These are phyloP conservation scores for Phytophthora pistaciae DNA, from an alignment of 352 stramenopile genomes.

Conservation along the genomic window DNA sequence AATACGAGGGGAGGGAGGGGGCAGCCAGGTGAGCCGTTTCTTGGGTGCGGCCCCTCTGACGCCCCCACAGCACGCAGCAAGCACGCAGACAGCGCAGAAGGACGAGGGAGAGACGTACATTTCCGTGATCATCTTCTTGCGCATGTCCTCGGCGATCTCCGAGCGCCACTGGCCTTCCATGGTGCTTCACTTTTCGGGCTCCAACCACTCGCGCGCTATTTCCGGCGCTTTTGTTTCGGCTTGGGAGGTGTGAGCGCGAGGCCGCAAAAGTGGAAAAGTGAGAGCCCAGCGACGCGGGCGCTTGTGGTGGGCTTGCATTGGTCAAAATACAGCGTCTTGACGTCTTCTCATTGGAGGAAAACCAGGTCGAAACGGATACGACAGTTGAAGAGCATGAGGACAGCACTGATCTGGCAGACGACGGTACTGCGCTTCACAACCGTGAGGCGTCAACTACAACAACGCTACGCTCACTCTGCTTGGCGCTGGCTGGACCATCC, in stretches of 20 bases:
- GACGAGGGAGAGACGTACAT: constrained; percentile 58
- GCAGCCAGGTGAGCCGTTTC: constrained; percentile 18
- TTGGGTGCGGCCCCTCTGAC: not conserved
- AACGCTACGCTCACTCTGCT: constrained; percentile 24
- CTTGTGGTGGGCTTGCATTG: constrained; percentile 9
- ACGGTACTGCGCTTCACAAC: constrained; percentile 13
- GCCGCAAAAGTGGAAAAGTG: constrained; percentile 59
- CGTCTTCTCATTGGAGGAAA: constrained; percentile 30
- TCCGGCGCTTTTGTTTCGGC: constrained; percentile 12
- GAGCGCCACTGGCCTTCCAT: constrained; percentile 80
- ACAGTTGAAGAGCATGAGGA: constrained; percentile 17
- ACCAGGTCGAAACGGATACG: constrained; percentile 24
- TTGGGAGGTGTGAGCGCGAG: constrained; percentile 25
- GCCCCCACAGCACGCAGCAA: not conserved
- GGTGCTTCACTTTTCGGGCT: constrained; percentile 26
- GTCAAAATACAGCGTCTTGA: constrained; percentile 14
- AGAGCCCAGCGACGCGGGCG: constrained; percentile 7
- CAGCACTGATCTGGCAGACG: constrained; percentile 3
- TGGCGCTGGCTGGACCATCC: constrained; percentile 24
- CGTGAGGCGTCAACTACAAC: constrained; percentile 7
- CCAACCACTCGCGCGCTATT: constrained; percentile 19
- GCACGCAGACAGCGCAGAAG: not conserved
- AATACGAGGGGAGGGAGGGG: constrained; percentile 5
- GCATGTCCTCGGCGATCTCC: constrained; percentile 83
- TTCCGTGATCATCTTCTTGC: constrained; percentile 90